Percentiles rank a stretch among this genome's conserved stretches.
Evolutionary conservation across 257 asterid genomes (phyloP).

Genomic region (Nicotiana tomentosiformis): DNA sequence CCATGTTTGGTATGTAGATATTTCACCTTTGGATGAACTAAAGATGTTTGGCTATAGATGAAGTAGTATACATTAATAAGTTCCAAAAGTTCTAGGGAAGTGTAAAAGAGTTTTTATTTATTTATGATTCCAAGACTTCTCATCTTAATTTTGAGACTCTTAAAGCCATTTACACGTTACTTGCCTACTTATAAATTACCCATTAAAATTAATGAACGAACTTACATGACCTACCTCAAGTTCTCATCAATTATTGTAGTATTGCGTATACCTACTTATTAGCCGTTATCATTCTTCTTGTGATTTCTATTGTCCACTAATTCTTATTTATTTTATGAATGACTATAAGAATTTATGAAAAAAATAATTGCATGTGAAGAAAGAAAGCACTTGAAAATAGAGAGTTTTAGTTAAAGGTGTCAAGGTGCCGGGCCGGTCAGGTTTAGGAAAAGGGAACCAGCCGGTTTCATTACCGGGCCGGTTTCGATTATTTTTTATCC

Average conservation of each 20-base stretch:
- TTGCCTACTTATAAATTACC: background rate
- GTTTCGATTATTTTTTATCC: no score
- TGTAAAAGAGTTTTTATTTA: background rate
- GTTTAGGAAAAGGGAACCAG: no score
- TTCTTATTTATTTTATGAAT: no score
- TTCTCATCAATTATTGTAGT: background rate
- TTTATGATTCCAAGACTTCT: background rate
- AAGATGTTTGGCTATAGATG: background rate
- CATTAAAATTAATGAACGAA: background rate
- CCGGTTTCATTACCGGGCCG: no score
- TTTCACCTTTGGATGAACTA: background rate
- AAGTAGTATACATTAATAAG: background rate
- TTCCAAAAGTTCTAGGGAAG: background rate
- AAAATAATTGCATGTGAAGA: no score
- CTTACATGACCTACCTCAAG: background rate
- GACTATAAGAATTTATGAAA: no score
- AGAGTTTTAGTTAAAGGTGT: no score
- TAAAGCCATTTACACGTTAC: background rate
- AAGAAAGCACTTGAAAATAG: no score
- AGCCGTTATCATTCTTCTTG: background rate
- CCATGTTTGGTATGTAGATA: background rate
- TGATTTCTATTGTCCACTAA: background rate
- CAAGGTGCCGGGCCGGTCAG: no score
- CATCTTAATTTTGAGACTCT: background rate
- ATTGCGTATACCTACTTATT: background rate